Evolutionary conservation across 345 rosid species (phyloP), one percentile per base, ranked within the genome.

Genomic region (Orychophragmus violaceus): DNA sequence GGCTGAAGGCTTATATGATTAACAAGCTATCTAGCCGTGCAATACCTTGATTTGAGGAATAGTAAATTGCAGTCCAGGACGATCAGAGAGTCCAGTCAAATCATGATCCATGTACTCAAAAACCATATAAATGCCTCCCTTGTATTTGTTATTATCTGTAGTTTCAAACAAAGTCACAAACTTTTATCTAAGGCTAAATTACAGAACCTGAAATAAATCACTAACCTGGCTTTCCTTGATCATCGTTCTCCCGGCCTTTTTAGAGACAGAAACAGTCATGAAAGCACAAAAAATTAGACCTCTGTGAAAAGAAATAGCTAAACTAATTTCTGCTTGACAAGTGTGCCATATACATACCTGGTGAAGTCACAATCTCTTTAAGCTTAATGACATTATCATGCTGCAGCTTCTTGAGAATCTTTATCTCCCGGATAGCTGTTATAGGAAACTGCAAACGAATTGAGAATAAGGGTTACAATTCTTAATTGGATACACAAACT

Each of bases 91-190:
- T 33, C 99, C 97, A 29, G 92, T 94, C 84, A 94, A 80, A 59
- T 90, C 98, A 80, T 90, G 96, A 78, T 93, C 98, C 98, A 93
- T 90, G 78, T 90, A 93, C 59, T 90, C 98, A 69, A 90, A 93
- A 54, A 93, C 98, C 98, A 93, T 90, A 76, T 90, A 93, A 56
- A 88, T 90, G 22, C 98, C 96, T 58, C 98, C 92, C 74, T 85
- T 93, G 77, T 90, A 90, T 80, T 93, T 93, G 75, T 88, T 86
- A 39, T 87, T 90, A 82, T 86, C 97, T 90, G 79, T 53, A 83
- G 55, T 44, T 42, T 12, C 8, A 8, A 10, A 54, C 24, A 64
- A 51, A 36, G 46, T 2, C 21, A 18, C 35, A 25, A 60, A 29
- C 37, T 50, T 50, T 11, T 0, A 28, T 53, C 7, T 28, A 16